phyloP scores from a whole-genome alignment of 2,329 filamentous ascomycete species.

The Talaromyces piceae region DNA sequence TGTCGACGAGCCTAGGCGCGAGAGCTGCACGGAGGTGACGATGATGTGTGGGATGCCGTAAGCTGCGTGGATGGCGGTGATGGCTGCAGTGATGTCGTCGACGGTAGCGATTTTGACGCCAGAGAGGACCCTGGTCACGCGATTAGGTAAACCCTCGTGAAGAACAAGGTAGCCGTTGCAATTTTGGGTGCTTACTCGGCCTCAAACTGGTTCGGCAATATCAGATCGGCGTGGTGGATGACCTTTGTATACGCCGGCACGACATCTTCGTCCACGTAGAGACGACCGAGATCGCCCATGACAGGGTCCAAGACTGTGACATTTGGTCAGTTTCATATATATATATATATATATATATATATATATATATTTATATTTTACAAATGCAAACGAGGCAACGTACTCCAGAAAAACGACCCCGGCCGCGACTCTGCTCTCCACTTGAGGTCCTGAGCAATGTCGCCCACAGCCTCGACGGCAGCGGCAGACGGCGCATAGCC shows the following conservation, averaged over 20 bases:
- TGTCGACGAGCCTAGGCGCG: slow-evolving; percentile 35
- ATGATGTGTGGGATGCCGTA: slow-evolving; percentile 81
- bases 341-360: too few species aligned
- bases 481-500: slow-evolving; percentile 89
- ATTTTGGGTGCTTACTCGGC: slow-evolving; percentile 62
- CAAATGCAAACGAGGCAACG: slow-evolving; percentile 13
- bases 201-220: slow-evolving; percentile 95
- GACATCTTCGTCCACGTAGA: slow-evolving; percentile 88
- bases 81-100: slow-evolving; percentile 62
- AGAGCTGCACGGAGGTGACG: slow-evolving; percentile 78
- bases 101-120: slow-evolving; percentile 76
- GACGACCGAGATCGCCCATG: slow-evolving; percentile 89
- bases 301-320: slow-evolving; percentile 77
- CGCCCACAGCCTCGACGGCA: slow-evolving; percentile 74
- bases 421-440: slow-evolving; percentile 54
- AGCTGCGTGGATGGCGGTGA: slow-evolving; percentile 66
- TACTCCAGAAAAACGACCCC: slow-evolving; percentile 82
- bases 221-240: slow-evolving; percentile 75
- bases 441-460: slow-evolving; percentile 74
- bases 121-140: slow-evolving; percentile 60
- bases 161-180: neutral
- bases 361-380: neutral
- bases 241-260: slow-evolving; percentile 83
- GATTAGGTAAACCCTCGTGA: neutral
- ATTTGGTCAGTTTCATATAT: neutral